Conservation (phyloP, 805 yeast species). For the Metschnikowia corniflorae region DNA sequence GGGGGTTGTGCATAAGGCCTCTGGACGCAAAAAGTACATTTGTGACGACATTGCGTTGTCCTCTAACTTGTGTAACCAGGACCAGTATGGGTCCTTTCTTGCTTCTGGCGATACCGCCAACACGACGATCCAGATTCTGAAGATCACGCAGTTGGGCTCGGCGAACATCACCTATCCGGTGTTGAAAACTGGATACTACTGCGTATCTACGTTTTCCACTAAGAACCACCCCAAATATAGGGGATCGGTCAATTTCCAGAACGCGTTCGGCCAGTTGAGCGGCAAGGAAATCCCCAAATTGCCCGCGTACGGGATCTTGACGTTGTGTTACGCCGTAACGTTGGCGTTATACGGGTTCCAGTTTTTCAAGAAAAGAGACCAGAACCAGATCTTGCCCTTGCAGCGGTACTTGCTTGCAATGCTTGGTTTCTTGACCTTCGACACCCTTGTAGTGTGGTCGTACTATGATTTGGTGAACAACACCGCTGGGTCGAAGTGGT, state of each 20-base stretch:
- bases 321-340: conserved; percentile 78
- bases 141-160: conserved; percentile 54
- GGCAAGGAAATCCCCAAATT: conserved; percentile 91
- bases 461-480: conserved; percentile 81
- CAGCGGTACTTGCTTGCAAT: conserved; percentile 89
- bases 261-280: conserved; percentile 84
- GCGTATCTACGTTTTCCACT: conserved; percentile 69
- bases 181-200: conserved; percentile 82
- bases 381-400: conserved; percentile 77
- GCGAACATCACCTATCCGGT: conserved; percentile 63
- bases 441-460: conserved; percentile 86
- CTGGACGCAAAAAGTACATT: conserved; percentile 47
- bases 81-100: conserved; percentile 61
- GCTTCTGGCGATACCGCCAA: conserved; percentile 44
- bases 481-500: conserved; percentile 46
- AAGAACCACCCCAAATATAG: conserved; percentile 44
- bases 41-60: conserved; percentile 72
- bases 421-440: conserved; percentile 75
- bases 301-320: conserved; percentile 81
- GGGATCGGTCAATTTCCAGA: conserved; percentile 78
- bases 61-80: conserved; percentile 47
- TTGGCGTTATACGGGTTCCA: conserved; percentile 82
- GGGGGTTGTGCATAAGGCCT: conserved; percentile 49
- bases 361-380: conserved; percentile 70
- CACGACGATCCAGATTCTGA: conserved; percentile 55